phyloP scores from a whole-genome alignment of 768 basidiomycete species.

The Daedaleopsis nitida region DNA sequence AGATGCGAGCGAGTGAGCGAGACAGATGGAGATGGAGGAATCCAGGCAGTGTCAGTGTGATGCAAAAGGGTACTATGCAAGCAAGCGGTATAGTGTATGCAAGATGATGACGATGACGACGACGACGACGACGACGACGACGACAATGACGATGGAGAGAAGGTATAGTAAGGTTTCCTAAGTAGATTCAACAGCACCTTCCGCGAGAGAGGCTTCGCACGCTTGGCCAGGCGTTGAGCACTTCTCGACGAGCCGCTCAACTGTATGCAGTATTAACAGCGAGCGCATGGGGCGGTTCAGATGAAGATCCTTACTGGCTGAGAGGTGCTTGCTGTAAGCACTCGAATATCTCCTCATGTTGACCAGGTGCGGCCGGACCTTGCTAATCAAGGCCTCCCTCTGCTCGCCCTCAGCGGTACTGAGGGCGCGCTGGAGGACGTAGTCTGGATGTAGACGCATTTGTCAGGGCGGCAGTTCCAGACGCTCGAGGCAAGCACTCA shows the following conservation, averaged over 20 bases:
- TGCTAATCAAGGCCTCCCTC: slow-evolving; percentile 60
- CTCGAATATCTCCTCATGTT: slow-evolving; percentile 74
- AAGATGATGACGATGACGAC: slow-evolving; percentile 9
- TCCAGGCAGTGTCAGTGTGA: slow-evolving; percentile 4
- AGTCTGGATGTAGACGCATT: slow-evolving; percentile 49
- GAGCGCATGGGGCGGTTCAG: neutral
- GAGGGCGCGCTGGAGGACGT: slow-evolving; percentile 82
- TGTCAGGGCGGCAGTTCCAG: neutral
- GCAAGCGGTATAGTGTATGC: slow-evolving; percentile 12
- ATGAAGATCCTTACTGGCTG: slow-evolving; percentile 60
- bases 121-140: slow-evolving; percentile 1
- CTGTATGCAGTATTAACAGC: slow-evolving; percentile 35
- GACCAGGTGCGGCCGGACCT: slow-evolving; percentile 66
- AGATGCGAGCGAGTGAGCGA: slow-evolving; percentile 6
- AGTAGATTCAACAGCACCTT: slow-evolving; percentile 6
- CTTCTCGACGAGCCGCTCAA: slow-evolving; percentile 70
- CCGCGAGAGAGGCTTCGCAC: neutral
- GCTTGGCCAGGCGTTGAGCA: slow-evolving; percentile 22
- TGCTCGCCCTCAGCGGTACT: slow-evolving; percentile 71
- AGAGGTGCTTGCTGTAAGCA: slow-evolving; percentile 78
- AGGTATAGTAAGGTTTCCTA: neutral
- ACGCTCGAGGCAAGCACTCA: slow-evolving; percentile 41
- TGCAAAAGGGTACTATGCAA: neutral
- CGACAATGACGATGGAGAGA: neutral
- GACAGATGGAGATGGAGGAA: neutral